Evolutionary conservation across 73 alveolate species (phyloP).

Genomic region (Paramecium bursaria): DNA sequence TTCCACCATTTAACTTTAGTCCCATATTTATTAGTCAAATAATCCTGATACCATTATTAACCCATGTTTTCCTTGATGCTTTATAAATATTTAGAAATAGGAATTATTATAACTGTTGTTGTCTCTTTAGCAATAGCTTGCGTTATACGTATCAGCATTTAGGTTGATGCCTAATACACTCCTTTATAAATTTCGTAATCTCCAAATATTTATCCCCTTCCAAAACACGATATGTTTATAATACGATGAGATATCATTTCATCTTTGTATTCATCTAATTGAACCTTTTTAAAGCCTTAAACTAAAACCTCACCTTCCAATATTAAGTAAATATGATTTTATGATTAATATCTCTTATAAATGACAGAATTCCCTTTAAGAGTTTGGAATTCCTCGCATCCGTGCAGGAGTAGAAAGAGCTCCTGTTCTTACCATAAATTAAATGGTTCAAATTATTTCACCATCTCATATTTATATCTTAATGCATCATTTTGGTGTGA

Average conservation of each 20-base stretch:
- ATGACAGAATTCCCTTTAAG: not conserved
- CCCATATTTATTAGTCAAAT: too few species aligned
- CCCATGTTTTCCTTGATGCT: too few species aligned
- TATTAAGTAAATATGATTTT: slow-evolving; percentile 5
- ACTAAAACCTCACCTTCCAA: slow-evolving; percentile 25
- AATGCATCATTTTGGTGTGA: not conserved
- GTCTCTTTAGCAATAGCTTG: slow-evolving; percentile 12
- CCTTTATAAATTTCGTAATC: slow-evolving; percentile 13
- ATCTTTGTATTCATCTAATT: slow-evolving; percentile 2
- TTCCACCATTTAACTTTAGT: too few species aligned
- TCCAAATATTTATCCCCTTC: slow-evolving; percentile 30
- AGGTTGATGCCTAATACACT: not conserved
- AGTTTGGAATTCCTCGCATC: slow-evolving; percentile 13
- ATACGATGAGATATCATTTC: not conserved
- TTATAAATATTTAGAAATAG: too few species aligned
- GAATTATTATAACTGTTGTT: slow-evolving; percentile 15
- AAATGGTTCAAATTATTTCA: slow-evolving; percentile 14
- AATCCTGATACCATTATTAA: too few species aligned
- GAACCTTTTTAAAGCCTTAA: not conserved
- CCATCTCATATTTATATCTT: not conserved
- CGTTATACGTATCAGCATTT: too few species aligned
- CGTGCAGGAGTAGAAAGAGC: not conserved
- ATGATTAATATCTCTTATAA: not conserved
- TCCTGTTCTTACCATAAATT: not conserved
- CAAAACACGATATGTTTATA: slow-evolving; percentile 5